Evolutionary conservation across 257 asterid genomes (phyloP).

Genomic region (Gentiana macrophylla): DNA sequence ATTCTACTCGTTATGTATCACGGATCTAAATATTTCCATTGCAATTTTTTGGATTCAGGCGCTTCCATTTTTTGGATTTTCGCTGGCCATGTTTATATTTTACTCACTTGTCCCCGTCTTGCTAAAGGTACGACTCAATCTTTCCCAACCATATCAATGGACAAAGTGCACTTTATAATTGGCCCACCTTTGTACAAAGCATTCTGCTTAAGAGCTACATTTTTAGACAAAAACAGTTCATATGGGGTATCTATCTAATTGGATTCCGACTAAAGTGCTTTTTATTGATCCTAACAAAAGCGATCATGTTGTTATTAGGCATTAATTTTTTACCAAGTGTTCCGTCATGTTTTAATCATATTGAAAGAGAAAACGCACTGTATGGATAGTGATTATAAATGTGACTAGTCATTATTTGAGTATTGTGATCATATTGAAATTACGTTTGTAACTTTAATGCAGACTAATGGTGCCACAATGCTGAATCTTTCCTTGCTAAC

Average conservation of each 20-base stretch:
- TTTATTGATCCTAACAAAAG: too few relatives aligned
- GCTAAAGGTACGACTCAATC: constrained; percentile 44
- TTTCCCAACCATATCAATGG: not conserved
- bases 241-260: too few relatives aligned
- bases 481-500: constrained; percentile 78
- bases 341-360: too few relatives aligned
- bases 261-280: too few relatives aligned
- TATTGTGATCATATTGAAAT: not conserved
- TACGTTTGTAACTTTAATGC: constrained; percentile 17
- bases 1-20: too few relatives aligned
- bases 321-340: too few relatives aligned
- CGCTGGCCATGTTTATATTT: constrained; percentile 78
- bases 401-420: too few relatives aligned
- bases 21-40: constrained; percentile 1
- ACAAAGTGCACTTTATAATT: not conserved
- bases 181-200: not conserved
- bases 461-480: constrained; percentile 89
- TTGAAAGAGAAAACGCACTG: too few relatives aligned
- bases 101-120: constrained; percentile 78
- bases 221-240: too few relatives aligned
- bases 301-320: too few relatives aligned
- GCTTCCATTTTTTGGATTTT: constrained; percentile 77
- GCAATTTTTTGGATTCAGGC: constrained; percentile 35
- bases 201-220: not conserved
- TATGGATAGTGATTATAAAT: too few relatives aligned